These are phyloP conservation scores for Bolboschoenus planiculmis DNA, from an alignment of 176 grass and related monocot genomes.

Conservation along the genomic window DNA sequence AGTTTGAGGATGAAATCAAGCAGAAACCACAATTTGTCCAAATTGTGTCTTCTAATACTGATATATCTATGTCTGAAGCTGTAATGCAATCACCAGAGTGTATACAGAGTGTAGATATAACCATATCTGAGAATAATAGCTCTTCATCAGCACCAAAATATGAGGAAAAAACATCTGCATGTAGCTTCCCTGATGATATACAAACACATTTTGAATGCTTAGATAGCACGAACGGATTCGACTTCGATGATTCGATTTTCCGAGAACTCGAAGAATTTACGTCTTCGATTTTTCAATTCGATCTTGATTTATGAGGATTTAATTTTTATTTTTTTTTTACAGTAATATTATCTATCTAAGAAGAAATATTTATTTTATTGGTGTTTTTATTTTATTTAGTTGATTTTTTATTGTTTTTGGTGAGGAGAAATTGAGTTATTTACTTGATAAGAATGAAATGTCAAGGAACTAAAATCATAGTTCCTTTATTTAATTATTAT, in stretches of 20 bases:
- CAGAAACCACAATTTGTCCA: constrained; percentile 4
- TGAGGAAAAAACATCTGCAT: constrained; percentile 27
- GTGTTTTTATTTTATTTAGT: not conserved
- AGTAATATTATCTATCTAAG: constrained; percentile 8
- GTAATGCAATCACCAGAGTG: constrained; percentile 50
- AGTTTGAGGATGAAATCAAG: constrained; percentile 7
- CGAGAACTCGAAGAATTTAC: constrained; percentile 52
- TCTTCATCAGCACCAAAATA: constrained; percentile 31
- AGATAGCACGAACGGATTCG: constrained; percentile 27
- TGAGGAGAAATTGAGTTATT: not conserved
- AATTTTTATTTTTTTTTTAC: not conserved
- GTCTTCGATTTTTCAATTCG: constrained; percentile 56
- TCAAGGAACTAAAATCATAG: not conserved
- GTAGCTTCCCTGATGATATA: constrained; percentile 81
- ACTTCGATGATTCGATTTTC: constrained; percentile 65
- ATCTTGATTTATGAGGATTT: constrained; percentile 47
- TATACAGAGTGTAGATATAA: constrained; percentile 66
- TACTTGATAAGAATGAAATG: not conserved
- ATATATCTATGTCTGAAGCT: constrained; percentile 26
- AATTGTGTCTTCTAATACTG: constrained; percentile 7
- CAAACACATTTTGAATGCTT: constrained; percentile 83
- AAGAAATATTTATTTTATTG: not conserved
- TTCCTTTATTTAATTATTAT: not conserved
- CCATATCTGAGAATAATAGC: constrained; percentile 30
- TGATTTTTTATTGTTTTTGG: constrained; percentile 29